A percentile compares a stretch with the other conserved stretches of the same genome.
phyloP scores from a whole-genome alignment of 495 filamentous ascomycete species.

The Podospora didyma region DNA sequence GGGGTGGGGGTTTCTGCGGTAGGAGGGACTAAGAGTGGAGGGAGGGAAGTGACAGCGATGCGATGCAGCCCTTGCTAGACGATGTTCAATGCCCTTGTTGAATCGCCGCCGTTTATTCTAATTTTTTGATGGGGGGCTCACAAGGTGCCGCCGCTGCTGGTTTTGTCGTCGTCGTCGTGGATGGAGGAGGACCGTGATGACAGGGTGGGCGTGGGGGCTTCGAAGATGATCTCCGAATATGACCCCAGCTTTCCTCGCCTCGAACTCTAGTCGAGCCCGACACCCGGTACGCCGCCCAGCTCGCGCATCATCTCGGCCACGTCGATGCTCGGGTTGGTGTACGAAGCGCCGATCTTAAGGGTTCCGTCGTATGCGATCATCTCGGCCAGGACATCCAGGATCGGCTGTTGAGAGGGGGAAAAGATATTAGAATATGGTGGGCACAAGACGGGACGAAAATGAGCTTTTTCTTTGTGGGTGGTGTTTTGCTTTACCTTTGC shows the following conservation, averaged over 20 bases:
- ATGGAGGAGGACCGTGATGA: not conserved
- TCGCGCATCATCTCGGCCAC: conserved; percentile 34
- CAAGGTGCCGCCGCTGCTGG: too few species aligned
- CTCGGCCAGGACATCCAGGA: conserved; percentile 91
- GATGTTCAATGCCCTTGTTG: not conserved
- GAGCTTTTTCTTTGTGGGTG: not conserved
- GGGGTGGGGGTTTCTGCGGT: not conserved
- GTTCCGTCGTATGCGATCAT: conserved; percentile 89
- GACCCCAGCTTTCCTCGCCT: not conserved
- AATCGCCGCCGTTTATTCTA: too few species aligned
- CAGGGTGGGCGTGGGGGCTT: not conserved
- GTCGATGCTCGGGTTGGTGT: conserved; percentile 31
- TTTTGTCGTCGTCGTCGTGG: not conserved
- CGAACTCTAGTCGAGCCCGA: conserved; percentile 39
- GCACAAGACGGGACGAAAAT: not conserved
- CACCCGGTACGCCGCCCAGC: conserved; percentile 33
- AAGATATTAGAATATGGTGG: conserved; percentile 16
- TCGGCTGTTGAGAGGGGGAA: conserved; percentile 50
- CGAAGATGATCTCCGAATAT: not conserved
- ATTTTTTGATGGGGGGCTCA: too few species aligned
- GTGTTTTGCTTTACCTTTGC: conserved; percentile 59
- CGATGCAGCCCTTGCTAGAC: not conserved
- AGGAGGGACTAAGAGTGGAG: not conserved
- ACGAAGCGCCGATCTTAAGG: conserved; percentile 58
- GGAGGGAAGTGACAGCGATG: not conserved